Base-by-base conservation (phyloP, 1,139 yeast species). In the Lizanozyma gosingica region DNA sequence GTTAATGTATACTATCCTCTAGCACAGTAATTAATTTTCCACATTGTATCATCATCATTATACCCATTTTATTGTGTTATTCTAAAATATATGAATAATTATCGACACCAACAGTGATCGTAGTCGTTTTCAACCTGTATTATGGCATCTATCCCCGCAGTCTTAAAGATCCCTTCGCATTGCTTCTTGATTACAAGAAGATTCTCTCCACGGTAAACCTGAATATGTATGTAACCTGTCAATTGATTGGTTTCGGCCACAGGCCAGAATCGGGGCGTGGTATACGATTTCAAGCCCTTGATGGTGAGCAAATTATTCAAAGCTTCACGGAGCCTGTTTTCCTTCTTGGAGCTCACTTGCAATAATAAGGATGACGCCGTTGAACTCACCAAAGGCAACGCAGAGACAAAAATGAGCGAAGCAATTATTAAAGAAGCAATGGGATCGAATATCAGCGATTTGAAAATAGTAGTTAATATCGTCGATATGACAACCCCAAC, bases 401-500 rank as follows among this genome's bases (percentile, higher is more conserved):
- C 88, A 2, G 96, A 86, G 14, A 77, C 46, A 46, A 90, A 77
- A 46, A 94, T 88, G 53, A 92, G 67, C 3, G 75, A 63, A 0
- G 96, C 97, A 45, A 92, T 92, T 51, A 88, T 71, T 3, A 94
- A 69, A 1, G 97, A 90, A 0, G 97, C 95, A 16, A 92, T 60
- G 0, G 99, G 97, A 55, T 92, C 99, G 55, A 86, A 85, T 1
- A 85, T 84, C 35, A 74, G 67, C 73, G 73, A 68, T 34, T 67
- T 66, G 45, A 62, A 62, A 2, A 78, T 67, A 22, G 72, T 47
- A 62, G 81, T 73, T 35, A 83, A 59, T 2, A 83, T 43, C 0
- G 98, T 92, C 0, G 97, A 88, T 0, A 86, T 61, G 11, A 94
- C 92, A 17, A 94, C 99, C 4, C 98, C 97, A 0, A 88, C 95